A percentile compares a stretch with the other conserved stretches of the same genome.
phyloP scores from a whole-genome alignment of 1,284 basidiomycete genomes.

The Moniliophthora roreri region DNA sequence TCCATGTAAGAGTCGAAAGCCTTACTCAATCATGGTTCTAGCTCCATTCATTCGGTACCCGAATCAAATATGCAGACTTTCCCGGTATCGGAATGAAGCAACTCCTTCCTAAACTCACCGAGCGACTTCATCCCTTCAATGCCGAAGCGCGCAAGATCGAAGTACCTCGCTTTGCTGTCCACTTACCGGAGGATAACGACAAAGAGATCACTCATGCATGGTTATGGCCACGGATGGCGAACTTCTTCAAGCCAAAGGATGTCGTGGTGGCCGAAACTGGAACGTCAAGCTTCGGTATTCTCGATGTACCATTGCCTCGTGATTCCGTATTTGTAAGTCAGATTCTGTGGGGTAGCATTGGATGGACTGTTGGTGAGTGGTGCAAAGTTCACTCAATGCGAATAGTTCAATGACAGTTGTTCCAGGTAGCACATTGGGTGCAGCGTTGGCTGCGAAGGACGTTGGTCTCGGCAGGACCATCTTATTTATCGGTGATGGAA shows the following conservation, averaged over 20 bases:
- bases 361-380: constrained; percentile 74
- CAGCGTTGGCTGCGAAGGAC: constrained; percentile 78
- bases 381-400: too few relatives aligned
- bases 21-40: too few relatives aligned
- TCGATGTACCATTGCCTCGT: constrained; percentile 76
- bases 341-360: constrained; percentile 86
- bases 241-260: constrained; percentile 79
- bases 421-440: constrained; percentile 62
- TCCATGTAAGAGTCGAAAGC: too few relatives aligned
- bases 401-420: background rate
- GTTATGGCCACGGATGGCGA: constrained; percentile 84
- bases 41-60: constrained; percentile 83
- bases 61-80: constrained; percentile 64
- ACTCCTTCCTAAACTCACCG: constrained; percentile 67
- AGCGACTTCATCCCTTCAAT: constrained; percentile 46
- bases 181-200: constrained; percentile 49
- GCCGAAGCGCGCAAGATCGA: constrained; percentile 37
- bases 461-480: constrained; percentile 65
- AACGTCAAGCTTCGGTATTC: constrained; percentile 72
- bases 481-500: constrained; percentile 87
- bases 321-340: constrained; percentile 70
- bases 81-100: constrained; percentile 71
- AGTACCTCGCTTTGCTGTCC: constrained; percentile 48
- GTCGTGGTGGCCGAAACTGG: constrained; percentile 87
- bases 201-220: constrained; percentile 70